Evolutionary conservation across 108 stramenopile genomes (phyloP).

Genomic region (Cyclotella atomus): DNA sequence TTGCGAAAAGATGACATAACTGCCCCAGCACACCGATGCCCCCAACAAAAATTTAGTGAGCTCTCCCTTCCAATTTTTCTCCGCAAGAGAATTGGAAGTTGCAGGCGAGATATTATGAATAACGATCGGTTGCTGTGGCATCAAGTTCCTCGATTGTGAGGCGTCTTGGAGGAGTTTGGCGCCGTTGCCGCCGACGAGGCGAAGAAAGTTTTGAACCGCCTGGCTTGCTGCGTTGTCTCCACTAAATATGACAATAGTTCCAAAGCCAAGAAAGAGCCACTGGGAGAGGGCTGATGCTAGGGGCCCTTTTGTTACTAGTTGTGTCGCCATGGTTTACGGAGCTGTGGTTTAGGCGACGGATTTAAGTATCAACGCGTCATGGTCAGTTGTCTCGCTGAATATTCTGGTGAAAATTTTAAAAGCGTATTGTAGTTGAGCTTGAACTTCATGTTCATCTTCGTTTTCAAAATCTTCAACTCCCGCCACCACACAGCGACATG

Average conservation of each 20-base stretch:
- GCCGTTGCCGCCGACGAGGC: constrained; percentile 20
- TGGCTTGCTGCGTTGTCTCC: constrained; percentile 44
- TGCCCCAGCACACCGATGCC: constrained; percentile 67
- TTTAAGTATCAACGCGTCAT: too few species aligned
- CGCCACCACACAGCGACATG: too few species aligned
- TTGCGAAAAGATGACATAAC: constrained; percentile 62
- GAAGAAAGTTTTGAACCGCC: constrained; percentile 31
- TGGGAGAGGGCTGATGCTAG: constrained; percentile 57
- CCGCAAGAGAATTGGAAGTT: not conserved
- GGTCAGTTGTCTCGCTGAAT: too few species aligned
- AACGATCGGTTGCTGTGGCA: constrained; percentile 29
- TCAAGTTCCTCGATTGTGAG: not conserved
- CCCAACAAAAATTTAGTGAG: constrained; percentile 30
- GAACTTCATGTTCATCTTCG: too few species aligned
- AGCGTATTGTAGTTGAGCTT: too few species aligned
- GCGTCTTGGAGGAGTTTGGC: constrained; percentile 17
- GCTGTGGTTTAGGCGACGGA: not conserved
- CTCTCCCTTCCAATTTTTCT: not conserved
- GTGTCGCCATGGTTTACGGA: constrained; percentile 7
- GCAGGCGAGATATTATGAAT: constrained; percentile 35
- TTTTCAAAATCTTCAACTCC: too few species aligned
- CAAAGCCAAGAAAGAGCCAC: constrained; percentile 64
- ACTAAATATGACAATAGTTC: constrained; percentile 43
- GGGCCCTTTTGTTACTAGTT: constrained; percentile 36
- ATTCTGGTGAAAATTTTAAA: too few species aligned